phyloP scores from a whole-genome alignment of 345 rosid species.

The Populus ilicifolia region DNA sequence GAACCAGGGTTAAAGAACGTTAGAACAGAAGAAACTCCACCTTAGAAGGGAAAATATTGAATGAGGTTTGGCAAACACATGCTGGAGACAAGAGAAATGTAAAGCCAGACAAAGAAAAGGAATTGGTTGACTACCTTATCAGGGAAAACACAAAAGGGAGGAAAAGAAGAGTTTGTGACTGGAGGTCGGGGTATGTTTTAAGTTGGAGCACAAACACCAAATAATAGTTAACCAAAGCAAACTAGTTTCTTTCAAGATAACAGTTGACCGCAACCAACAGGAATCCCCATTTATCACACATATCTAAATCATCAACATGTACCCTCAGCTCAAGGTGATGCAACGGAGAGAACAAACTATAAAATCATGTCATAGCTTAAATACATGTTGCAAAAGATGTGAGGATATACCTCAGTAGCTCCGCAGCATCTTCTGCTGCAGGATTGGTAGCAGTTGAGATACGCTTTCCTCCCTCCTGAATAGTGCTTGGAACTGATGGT shows the following conservation, averaged over 20 bases:
- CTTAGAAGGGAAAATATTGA: not conserved
- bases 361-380: not conserved
- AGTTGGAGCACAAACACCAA: not conserved
- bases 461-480: slow-evolving; percentile 48
- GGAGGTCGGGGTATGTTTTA: not conserved
- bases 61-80: not conserved
- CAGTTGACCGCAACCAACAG: not conserved
- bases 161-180: not conserved
- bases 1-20: not conserved
- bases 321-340: not conserved
- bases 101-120: not conserved
- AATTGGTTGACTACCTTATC: not conserved
- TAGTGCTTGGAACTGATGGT: slow-evolving; percentile 29
- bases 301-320: not conserved
- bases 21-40: not conserved
- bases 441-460: slow-evolving; percentile 77
- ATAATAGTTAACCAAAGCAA: not conserved
- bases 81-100: not conserved
- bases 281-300: not conserved
- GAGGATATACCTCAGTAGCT: slow-evolving; percentile 55
- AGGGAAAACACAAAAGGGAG: not conserved
- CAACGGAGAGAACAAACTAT: not conserved
- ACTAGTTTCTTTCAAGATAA: not conserved
- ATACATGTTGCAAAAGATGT: not conserved
- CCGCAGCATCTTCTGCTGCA: slow-evolving; percentile 86